These are phyloP conservation scores for Penicillium antarcticum DNA, from an alignment of 495 filamentous ascomycete genomes.

Conservation along the genomic window DNA sequence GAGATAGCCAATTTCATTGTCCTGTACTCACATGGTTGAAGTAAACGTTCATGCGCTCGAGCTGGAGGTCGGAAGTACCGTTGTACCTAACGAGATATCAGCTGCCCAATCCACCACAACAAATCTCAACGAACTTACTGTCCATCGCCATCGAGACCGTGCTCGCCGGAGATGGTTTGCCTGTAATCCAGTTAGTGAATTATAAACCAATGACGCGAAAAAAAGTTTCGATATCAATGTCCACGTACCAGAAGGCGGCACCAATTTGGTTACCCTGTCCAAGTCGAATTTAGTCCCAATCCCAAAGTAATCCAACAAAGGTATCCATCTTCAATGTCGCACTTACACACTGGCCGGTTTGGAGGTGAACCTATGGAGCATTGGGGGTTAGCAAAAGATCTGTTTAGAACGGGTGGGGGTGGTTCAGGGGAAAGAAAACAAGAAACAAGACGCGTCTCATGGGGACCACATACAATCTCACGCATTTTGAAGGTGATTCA, in stretches of 20 bases:
- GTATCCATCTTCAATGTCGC: constrained; percentile 7
- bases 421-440: constrained; percentile 38
- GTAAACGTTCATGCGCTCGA: constrained; percentile 99
- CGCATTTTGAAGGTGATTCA: constrained; percentile 71
- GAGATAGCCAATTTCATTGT: neutral
- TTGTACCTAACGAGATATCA: constrained; percentile 69
- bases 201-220: constrained; percentile 18
- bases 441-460: constrained; percentile 31
- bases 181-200: constrained; percentile 44
- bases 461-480: constrained; percentile 76
- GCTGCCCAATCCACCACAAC: constrained; percentile 14
- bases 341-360: constrained; percentile 98
- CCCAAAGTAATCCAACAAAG: constrained; percentile 6
- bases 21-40: constrained; percentile 86
- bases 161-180: constrained; percentile 98
- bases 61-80: constrained; percentile 95
- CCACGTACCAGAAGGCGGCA: constrained; percentile 93
- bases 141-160: constrained; percentile 95
- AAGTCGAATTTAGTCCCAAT: constrained; percentile 26
- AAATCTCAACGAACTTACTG: constrained; percentile 58
- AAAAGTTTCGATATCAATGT: constrained; percentile 9
- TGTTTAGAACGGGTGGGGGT: constrained; percentile 41
- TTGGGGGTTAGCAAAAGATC: constrained; percentile 36
- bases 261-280: constrained; percentile 98
- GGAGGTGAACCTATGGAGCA: constrained; percentile 80